phyloP scores from a whole-genome alignment of 2,329 filamentous ascomycete species.

The Ampelomyces quisqualis region DNA sequence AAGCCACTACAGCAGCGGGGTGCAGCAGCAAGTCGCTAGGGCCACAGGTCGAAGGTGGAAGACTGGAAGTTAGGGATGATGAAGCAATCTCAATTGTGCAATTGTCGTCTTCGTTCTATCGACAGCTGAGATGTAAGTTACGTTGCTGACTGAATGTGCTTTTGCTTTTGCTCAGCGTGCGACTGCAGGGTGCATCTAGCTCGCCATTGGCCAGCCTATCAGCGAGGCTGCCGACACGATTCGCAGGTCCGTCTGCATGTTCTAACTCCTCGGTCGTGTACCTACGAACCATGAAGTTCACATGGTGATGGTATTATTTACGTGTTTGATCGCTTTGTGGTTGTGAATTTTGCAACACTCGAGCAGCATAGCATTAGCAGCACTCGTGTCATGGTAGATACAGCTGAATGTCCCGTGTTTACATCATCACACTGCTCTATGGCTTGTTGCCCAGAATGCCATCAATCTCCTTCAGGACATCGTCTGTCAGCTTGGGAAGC shows the following conservation, averaged over 20 bases:
- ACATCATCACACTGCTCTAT: constrained; percentile 11
- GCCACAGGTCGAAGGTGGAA: neutral
- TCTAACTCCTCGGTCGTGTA: neutral
- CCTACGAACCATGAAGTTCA: no score
- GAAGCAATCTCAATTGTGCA: no score
- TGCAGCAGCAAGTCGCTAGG: constrained; percentile 3
- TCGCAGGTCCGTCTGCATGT: constrained; percentile 1
- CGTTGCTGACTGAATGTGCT: constrained; percentile 10
- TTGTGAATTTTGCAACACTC: no score
- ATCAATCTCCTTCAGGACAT: constrained; percentile 46
- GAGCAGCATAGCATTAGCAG: no score
- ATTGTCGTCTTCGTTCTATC: no score
- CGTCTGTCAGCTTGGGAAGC: constrained; percentile 42
- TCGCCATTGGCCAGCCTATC: neutral
- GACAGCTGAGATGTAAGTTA: constrained; percentile 12
- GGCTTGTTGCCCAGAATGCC: constrained; percentile 45
- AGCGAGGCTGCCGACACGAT: constrained; percentile 3
- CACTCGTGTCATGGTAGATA: no score
- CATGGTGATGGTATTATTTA: no score
- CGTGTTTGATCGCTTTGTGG: no score
- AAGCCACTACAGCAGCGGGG: constrained; percentile 4
- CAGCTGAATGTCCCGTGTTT: no score
- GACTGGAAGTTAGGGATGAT: no score
- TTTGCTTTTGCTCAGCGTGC: neutral
- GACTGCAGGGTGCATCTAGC: neutral